Evolutionary conservation across 2,329 filamentous ascomycete genomes (phyloP), one percentile per base, ranked within the genome.

Genomic region (Ophioceras dolichostomum): DNA sequence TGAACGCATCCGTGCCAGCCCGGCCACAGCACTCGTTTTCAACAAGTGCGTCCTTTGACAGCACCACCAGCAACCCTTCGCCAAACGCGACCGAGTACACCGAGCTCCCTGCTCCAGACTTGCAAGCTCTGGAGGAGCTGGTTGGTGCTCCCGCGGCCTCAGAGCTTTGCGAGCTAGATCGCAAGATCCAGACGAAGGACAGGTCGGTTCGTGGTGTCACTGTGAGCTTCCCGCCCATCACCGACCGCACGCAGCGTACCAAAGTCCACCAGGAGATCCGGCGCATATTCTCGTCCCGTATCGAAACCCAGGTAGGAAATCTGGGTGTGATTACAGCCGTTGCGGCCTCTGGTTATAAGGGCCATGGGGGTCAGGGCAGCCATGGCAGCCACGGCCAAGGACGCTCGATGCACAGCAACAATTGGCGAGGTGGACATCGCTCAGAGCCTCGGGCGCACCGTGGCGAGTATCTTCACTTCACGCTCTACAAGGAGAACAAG

Each of bases 401-500:
- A 18, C 28, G 14, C 37, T 24, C 37, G 27, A 53, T 19, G 56
- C 53, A 10, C 55, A 56, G 8, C 27, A 34, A 34, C 10, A 18
- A 30, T 13, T 21, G 34, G 30, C 18, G 32, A 17, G 45, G 49
- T 24, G 52, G 47, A 20, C 48, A 50, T 45, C 47, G 20, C 34
- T 36, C 43, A 45, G 46, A 37, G 27, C 17, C 21, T 49, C 40
- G 42, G 56, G 69, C 35, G 13, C 27, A 19, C 19, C 35, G 35
- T n/a, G 85, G 83, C 14, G 80, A 87, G 34, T 91, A 85, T 55
- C 64, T 94, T 12, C 87, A 94, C 56, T 94, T 94, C 56, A 89
- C 84, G 1, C 67, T 95, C 36, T 93, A 89, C 72, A 95, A 95
- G 61, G 88, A 94, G 61, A 95, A 95, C 61, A 88, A 89, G 53